Evolutionary conservation across 495 filamentous ascomycete genomes (phyloP).

Genomic region (Tuber melanosporum): DNA sequence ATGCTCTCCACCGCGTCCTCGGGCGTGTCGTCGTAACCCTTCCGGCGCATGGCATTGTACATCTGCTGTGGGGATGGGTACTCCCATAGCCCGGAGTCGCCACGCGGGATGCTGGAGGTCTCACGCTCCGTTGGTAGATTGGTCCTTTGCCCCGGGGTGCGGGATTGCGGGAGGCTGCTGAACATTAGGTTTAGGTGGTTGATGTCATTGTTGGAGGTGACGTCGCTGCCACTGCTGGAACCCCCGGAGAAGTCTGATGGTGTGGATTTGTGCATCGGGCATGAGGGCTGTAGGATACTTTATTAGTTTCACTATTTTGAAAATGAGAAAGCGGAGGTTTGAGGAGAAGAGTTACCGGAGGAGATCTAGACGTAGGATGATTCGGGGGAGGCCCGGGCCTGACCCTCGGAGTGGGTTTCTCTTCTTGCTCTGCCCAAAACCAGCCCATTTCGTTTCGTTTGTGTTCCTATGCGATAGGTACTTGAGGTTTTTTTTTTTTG

Average conservation of each 20-base stretch:
- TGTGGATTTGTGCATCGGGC: conserved; percentile 75
- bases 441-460: conserved; percentile 65
- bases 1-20: conserved; percentile 90
- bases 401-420: conserved; percentile 44
- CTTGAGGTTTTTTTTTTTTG: neutral
- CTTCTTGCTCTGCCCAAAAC: conserved; percentile 84
- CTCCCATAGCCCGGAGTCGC: conserved; percentile 75
- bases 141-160: conserved; percentile 62
- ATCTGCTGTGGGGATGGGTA: conserved; percentile 98
- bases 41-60: conserved; percentile 95
- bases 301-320: conserved; percentile 4
- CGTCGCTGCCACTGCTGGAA: conserved; percentile 48
- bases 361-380: conserved; percentile 45
- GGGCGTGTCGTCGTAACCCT: conserved; percentile 90
- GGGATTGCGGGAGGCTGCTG: conserved; percentile 68
- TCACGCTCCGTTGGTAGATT: conserved; percentile 71
- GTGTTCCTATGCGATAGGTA: neutral
- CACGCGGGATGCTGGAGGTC: conserved; percentile 77
- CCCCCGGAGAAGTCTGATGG: conserved; percentile 46
- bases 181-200: conserved; percentile 99
- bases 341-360: conserved; percentile 59
- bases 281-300: conserved; percentile 57
- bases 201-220: conserved; percentile 55
- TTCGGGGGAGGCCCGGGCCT: conserved; percentile 36
- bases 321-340: neutral